Evolutionary conservation across 352 stramenopile genomes (phyloP), one percentile per base, ranked within the genome.

Genomic region (Globisporangium heterothallicum): DNA sequence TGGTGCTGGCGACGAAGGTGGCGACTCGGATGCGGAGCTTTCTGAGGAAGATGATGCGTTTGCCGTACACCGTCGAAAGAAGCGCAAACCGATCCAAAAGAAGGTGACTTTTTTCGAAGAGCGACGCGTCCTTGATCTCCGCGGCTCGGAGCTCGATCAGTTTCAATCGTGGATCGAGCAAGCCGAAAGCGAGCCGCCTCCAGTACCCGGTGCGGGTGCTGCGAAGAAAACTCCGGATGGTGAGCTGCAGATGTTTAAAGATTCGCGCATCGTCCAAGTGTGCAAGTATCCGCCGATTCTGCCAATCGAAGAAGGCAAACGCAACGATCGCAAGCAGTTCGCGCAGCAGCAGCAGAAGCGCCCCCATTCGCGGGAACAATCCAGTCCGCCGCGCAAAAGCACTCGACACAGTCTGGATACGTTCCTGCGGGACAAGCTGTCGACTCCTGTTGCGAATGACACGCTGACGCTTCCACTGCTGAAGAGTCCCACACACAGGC

Each of bases 391-490:
- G n/a, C 49, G 36, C 26, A 53, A 57, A 32, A 42, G 24, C 16
- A 36, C 6, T 9, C 35, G 21, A 3, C 26, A 22, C 4, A 41
- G 29, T 9, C 8, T 35, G 25, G 53, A 49, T 10, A 18, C 42
- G 6, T 14, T 43, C n/a, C 9, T 34, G 3, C n/a, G 27, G 18
- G 53, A 54, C 5, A 29, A 26, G 24, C 18, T 46, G 16, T 24
- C 27, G 26, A 27, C 38, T 4, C 24, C 42, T 25, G 4, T 27
- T n/a, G n/a, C 24, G 9, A 19, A 7, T 6, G 41, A 50, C 16
- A 24, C 42, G 18, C 30, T 67, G 2, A 65, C 66, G 19, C 53
- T 89, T 9, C 74, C 75, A 27, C 40, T 57, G 25, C 64, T 83
- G 22, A 38, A 45, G 18, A 72, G 65, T 12, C 49, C 59, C 0